Base-by-base conservation (phyloP, 345 rosid species). In the Nephelium lappaceum region DNA sequence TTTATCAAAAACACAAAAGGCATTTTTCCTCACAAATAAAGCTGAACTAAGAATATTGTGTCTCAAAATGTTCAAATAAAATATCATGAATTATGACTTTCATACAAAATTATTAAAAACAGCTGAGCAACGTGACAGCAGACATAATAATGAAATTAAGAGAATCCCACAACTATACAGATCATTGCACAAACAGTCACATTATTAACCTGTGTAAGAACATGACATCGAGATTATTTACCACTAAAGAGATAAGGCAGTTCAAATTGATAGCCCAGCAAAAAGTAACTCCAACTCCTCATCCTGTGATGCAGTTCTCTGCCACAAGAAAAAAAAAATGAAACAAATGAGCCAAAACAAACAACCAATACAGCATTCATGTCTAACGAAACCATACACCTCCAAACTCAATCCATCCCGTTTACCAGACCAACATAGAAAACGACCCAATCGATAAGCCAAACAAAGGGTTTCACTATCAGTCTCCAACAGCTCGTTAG, bases 211-310 rank as follows among this genome's bases (percentile, higher is more conserved):
- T 49, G 53, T 49, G 53, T 49, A 15, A 49, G 15, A 49, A 49
- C 53, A 49, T 49, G 14, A 51, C 15, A 5, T 58, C 0, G 27
- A 58, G 63, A 8, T 3, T 58, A 58, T 58, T 19, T 58, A 58
- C 63, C 23, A 10, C 25, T 21, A 51, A 6, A 58, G 24, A 58
- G 23, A 19, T 58, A 58, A 58, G 5, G 63, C 27, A 45, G 31
- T 81, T 84, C 85, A 91, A 51, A 93, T 57, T 79, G 95, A 93
- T 81, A 93, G 84, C 77, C 95, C 92, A 73, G 94, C 79, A 73
- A 95, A 95, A 16, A 95, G 94, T 81, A 91, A 47, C 71, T 95
- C 97, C 84, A 95, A 78, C 82, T 95, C 97, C 80, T 86, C 75
- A 18, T 91, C 95, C 79, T 88, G 93, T 5, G 88, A 80, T 67